These are phyloP conservation scores for Parastagonospora avenae DNA, from an alignment of 2,329 filamentous ascomycete genomes.

Conservation along the genomic window DNA sequence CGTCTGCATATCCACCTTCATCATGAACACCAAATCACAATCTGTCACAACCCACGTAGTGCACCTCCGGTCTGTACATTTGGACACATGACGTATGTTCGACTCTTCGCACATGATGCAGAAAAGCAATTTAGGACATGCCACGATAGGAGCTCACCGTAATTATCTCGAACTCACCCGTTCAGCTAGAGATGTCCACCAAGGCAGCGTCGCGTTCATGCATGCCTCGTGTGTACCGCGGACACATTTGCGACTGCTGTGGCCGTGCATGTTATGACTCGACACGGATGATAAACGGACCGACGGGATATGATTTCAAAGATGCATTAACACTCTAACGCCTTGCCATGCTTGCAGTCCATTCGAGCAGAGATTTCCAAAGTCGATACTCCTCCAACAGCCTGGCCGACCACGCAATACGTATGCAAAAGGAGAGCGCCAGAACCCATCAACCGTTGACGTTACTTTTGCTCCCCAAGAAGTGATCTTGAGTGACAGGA, in stretches of 20 bases:
- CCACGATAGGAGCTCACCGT: conserved; percentile 6
- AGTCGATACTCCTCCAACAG: neutral
- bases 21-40: neutral
- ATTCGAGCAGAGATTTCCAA: neutral
- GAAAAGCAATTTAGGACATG: conserved; percentile 1
- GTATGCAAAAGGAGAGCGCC: conserved; percentile 1
- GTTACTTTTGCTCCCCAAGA: neutral
- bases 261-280: too few relatives aligned
- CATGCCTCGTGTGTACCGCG: neutral
- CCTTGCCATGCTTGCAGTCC: conserved; percentile 2
- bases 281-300: too few relatives aligned
- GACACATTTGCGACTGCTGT: too few relatives aligned
- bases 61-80: neutral
- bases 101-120: neutral
- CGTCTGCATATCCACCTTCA: conserved; percentile 3
- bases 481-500: conserved; percentile 1
- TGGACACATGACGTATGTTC: neutral
- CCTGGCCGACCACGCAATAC: neutral
- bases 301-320: neutral
- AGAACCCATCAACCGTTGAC: neutral
- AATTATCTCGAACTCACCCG: conserved; percentile 1
- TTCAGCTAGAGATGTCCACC: neutral
- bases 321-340: conserved; percentile 1
- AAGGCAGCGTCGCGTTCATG: neutral
- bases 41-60: neutral